phyloP scores from a whole-genome alignment of 306 rosid genomes.

The Castanopsis chinensis region DNA sequence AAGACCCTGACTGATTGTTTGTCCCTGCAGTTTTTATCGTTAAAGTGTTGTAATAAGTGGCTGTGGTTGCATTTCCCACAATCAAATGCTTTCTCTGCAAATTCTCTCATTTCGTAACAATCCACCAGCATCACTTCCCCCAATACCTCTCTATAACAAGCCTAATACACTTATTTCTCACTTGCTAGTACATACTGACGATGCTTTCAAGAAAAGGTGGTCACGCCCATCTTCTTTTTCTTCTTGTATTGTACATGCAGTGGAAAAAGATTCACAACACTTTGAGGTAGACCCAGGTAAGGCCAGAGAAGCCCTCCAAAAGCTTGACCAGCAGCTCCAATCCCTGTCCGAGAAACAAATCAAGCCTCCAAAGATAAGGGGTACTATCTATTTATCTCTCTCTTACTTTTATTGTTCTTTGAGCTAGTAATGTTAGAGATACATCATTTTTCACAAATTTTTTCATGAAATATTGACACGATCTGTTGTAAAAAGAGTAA shows the following conservation, averaged over 20 bases:
- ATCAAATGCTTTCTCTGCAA: constrained; percentile 40
- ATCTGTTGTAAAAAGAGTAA: too few species aligned
- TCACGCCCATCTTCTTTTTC: constrained; percentile 18
- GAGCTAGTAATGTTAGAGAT: not conserved
- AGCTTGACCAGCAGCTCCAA: constrained; percentile 76
- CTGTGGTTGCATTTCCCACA: constrained; percentile 13
- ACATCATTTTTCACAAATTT: too few species aligned
- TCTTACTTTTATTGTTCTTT: not conserved
- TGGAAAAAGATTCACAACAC: constrained; percentile 54
- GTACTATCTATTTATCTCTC: constrained; percentile 34
- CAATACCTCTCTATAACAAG: not conserved
- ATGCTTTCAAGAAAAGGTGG: constrained; percentile 18
- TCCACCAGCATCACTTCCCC: constrained; percentile 20
- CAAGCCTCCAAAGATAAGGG: constrained; percentile 45
- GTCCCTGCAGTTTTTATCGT: not conserved
- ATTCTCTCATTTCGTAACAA: constrained; percentile 30
- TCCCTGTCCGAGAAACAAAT: constrained; percentile 50
- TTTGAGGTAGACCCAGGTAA: constrained; percentile 78
- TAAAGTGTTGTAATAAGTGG: not conserved
- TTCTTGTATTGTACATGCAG: constrained; percentile 32
- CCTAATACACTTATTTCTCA: not conserved
- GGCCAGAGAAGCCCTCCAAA: constrained; percentile 77
- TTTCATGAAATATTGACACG: too few species aligned
- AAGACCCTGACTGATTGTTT: not conserved
- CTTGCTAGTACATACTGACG: not conserved